Evolutionary conservation across 371 early-diverging fungal genomes (phyloP).

Genomic region (Syncephalastrum sp.): DNA sequence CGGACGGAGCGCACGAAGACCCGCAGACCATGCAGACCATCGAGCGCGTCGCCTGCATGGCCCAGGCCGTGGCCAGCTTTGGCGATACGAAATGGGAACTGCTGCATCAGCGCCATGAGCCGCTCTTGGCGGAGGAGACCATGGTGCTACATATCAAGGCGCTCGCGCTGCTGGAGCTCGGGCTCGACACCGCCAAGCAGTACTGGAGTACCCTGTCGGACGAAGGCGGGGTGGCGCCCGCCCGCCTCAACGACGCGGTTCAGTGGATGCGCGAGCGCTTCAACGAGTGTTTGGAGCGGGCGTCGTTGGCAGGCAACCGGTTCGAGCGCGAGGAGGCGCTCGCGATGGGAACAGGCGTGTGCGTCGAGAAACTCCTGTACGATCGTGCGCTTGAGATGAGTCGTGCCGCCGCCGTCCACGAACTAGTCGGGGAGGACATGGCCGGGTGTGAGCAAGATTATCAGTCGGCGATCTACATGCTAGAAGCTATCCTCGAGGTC

Average conservation of each 20-base stretch:
- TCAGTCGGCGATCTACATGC: slow-evolving; percentile 77
- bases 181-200: slow-evolving; percentile 67
- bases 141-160: slow-evolving; percentile 76
- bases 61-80: slow-evolving; percentile 62
- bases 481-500: slow-evolving; percentile 69
- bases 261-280: slow-evolving; percentile 88
- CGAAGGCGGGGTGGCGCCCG: slow-evolving; percentile 29
- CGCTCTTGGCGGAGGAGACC: slow-evolving; percentile 62
- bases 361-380: slow-evolving; percentile 69
- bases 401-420: slow-evolving; percentile 53
- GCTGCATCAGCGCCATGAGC: slow-evolving; percentile 17
- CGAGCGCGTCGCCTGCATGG: slow-evolving; percentile 62
- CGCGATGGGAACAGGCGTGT: slow-evolving; percentile 28
- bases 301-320: slow-evolving; percentile 59
- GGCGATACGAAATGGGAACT: slow-evolving; percentile 59
- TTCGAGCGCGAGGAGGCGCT: slow-evolving; percentile 40
- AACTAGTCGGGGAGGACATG: slow-evolving; percentile 55
- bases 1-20: slow-evolving; percentile 34
- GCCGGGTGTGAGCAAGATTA: slow-evolving; percentile 73
- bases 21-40: slow-evolving; percentile 46
- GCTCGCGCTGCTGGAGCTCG: slow-evolving; percentile 72
- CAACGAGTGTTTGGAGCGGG: slow-evolving; percentile 84
- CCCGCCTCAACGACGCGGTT: slow-evolving; percentile 60
- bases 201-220: slow-evolving; percentile 62
- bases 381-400: slow-evolving; percentile 68